Evolutionary conservation across 2,329 filamentous ascomycete genomes (phyloP).

Genomic region (Pseudogymnoascus sp.): DNA sequence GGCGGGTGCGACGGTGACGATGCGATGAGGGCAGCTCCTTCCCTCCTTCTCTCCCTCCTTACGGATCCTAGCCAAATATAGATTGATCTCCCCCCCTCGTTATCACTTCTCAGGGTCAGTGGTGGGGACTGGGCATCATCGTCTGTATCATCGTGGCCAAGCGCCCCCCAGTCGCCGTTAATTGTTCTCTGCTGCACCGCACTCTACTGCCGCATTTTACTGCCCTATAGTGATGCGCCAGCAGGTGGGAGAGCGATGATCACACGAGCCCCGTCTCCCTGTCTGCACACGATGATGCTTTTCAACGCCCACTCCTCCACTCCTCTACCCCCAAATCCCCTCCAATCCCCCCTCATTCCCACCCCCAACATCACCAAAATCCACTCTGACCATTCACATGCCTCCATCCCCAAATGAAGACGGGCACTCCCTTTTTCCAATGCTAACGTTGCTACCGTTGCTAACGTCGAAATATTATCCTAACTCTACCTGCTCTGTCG

Average conservation of each 20-base stretch:
- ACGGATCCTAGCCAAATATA: slow-evolving; percentile 2
- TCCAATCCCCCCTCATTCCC: not conserved
- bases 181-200: not conserved
- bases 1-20: not conserved
- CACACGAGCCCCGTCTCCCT: not conserved
- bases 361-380: not conserved
- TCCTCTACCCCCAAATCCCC: not conserved
- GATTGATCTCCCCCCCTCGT: slow-evolving; percentile 2
- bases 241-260: not conserved
- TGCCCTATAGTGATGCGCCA: not conserved
- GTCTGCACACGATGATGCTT: not conserved
- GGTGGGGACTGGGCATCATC: slow-evolving; percentile 4
- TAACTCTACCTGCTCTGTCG: not conserved
- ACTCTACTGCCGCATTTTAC: no score
- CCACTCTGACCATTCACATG: slow-evolving; percentile 6
- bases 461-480: not conserved
- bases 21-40: not conserved
- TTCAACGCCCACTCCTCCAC: not conserved
- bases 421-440: not conserved
- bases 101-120: slow-evolving; percentile 3
- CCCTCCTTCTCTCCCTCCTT: not conserved
- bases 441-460: not conserved
- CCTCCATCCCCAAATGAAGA: slow-evolving; percentile 4
- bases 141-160: slow-evolving; percentile 2
- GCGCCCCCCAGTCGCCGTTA: not conserved